Percentiles rank a stretch among this genome's conserved stretches.
phyloP scores from a whole-genome alignment of 768 basidiomycete species.

The Kwoniella sp. region DNA sequence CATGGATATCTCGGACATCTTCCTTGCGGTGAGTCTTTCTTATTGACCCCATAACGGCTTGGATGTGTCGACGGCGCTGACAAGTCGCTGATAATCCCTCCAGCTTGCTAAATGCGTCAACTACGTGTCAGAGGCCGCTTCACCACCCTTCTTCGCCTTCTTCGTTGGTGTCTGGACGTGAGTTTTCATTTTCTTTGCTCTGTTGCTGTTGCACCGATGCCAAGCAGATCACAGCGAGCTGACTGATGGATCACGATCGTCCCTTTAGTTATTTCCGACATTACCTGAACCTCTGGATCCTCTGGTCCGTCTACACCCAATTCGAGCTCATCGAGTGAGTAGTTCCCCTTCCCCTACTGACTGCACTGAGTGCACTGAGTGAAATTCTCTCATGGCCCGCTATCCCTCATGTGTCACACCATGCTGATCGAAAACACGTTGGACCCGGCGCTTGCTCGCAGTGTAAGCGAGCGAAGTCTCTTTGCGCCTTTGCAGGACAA shows the following conservation, averaged over 20 bases:
- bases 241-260: background rate
- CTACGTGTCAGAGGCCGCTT: slow-evolving; percentile 69
- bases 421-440: background rate
- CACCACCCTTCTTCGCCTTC: slow-evolving; percentile 65
- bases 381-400: background rate
- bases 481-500: slow-evolving; percentile 63
- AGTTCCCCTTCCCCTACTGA: background rate
- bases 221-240: no score
- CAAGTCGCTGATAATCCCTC: background rate
- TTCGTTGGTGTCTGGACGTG: slow-evolving; percentile 82
- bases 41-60: background rate
- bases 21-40: slow-evolving; percentile 69
- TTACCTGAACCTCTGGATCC: slow-evolving; percentile 80
- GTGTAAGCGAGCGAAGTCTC: slow-evolving; percentile 9
- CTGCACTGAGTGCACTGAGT: background rate
- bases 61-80: background rate
- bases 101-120: slow-evolving; percentile 84
- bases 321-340: slow-evolving; percentile 71
- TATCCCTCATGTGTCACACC: background rate
- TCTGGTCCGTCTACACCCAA: slow-evolving; percentile 84
- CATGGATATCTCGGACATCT: slow-evolving; percentile 93
- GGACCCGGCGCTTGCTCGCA: background rate
- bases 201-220: no score
- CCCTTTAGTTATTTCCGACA: slow-evolving; percentile 84
- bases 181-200: no score